phyloP scores from a whole-genome alignment of 148 eudicot genomes.

The Chenopodium berlandieri region DNA sequence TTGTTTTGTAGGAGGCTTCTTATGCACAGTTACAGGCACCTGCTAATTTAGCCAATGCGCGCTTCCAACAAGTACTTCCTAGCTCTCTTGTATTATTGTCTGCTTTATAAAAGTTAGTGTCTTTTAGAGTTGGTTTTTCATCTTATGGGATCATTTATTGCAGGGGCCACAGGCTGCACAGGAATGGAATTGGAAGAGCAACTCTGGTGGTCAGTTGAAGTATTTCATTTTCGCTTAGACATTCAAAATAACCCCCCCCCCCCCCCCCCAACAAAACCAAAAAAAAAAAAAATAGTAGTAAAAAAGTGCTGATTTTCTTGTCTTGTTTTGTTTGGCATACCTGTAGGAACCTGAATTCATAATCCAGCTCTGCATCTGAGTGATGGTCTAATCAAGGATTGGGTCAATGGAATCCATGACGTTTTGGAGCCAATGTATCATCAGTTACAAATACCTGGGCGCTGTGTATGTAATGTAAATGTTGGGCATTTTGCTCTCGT shows the following conservation, averaged over 20 bases:
- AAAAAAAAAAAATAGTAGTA: neutral
- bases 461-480: constrained; percentile 11
- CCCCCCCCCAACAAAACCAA: neutral
- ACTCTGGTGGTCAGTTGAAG: constrained; percentile 50
- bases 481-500: neutral
- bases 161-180: constrained; percentile 62
- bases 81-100: neutral
- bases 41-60: constrained; percentile 40
- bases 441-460: neutral
- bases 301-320: neutral
- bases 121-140: neutral
- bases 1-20: constrained; percentile 42
- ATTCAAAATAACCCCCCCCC: neutral
- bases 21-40: constrained; percentile 47
- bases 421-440: neutral
- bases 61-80: constrained; percentile 56
- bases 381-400: neutral
- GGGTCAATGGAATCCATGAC: neutral
- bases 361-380: neutral
- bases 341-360: constrained; percentile 17
- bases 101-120: neutral
- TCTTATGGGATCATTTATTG: constrained; percentile 11
- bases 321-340: neutral
- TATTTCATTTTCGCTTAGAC: neutral
- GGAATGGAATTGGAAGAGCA: constrained; percentile 82